Base-by-base conservation (phyloP, 805 yeast genomes). In the Kluyveromyces dobzhanskii region DNA sequence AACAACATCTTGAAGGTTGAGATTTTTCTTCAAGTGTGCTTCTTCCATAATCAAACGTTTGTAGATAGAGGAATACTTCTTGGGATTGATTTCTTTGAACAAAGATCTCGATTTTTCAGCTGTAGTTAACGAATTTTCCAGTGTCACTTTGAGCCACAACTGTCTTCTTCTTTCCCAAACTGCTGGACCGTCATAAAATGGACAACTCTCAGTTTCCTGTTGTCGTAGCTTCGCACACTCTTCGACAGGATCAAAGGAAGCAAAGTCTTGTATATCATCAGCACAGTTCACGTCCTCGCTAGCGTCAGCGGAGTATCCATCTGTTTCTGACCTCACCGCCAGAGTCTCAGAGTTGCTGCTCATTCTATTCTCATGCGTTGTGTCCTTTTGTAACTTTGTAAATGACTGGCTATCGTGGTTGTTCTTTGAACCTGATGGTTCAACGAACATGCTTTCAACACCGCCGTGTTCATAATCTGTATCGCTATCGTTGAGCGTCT, bases 1-100 rank as follows among this genome's bases (percentile, higher is more conserved):
- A 37, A 86, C 56, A 30, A 83, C 76, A 56, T 86, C 95, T 42
- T 66, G 68, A 50, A 90, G 70, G 57, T 84, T 85, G 61, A 90
- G 66, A 12, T 87, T 84, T 40, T 67, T 67, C 50, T 76, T 79
- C 50, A 90, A 68, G 5, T 75, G 69, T 49, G 78, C 77, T 27
- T 80, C 79, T 51, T 81, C 80, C 32, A 80, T 74, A 19, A 88
- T 81, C 49, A 90, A 64, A 46, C 73, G 73, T 40, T 71, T 71
- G 59, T 86, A 90, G 8, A 90, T 71, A 16, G 74, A 70, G 3
- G 73, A 63, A 48, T 78, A 79, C 40, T 73, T 70, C 35, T 73
- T 75, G 34, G 66, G 59, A 14, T 75, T 67, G n/a, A n/a, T n/a
- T n/a, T n/a, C n/a, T n/a, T n/a, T n/a, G n/a, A n/a, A n/a, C n/a